Evolutionary conservation across 2,329 filamentous ascomycete genomes (phyloP), one percentile per base, ranked within the genome.

Genomic region (Epicoccum nigrum): DNA sequence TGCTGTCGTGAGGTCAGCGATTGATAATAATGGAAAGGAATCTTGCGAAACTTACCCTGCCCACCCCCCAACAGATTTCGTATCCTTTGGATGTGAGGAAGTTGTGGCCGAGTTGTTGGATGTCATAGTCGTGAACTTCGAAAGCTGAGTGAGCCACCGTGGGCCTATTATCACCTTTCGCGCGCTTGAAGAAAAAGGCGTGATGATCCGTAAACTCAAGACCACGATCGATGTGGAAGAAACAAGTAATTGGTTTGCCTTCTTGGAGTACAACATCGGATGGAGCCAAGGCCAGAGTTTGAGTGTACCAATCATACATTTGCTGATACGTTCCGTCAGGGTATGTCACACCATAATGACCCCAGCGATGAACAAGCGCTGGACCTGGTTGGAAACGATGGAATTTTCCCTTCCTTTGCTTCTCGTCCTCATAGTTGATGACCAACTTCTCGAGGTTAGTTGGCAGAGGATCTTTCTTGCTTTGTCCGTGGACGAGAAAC

Each of bases 51-150:
- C 34, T 37, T 23, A 12, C 34, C 13, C 34, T 37, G 12, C 86
- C 86, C 1, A 88, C 80, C 3, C 86, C 86, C 86, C 86, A 89
- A 61, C 83, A 83, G 62, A 78, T 82, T 57, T 78, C 77, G 67
- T 86, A 86, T 2, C 81, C 82, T 70, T 84, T 81, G 57, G 81
- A 72, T 4, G 74, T 74, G 54, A 88, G 72, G 81, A 83, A 87
- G 58, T 86, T 79, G 71, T 89, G 85, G 4, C 86, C 86, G 6
- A 88, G 75, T 32, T 83, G 74, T 72, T 88, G 84, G 13, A 82
- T 81, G 65, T 88, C 85, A 60, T 84, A 86, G 66, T 88, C 86
- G 61, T 85, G 80, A 13, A 86, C 84, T 72, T 89, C 86, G 56
- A 84, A 89, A 4, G 80, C 83, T 5, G 81, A 81, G 71, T 89